Percentiles rank a stretch among this genome's conserved stretches.
Conservation (phyloP, 2,329 filamentous ascomycete genomes). For the Fusarium nodosum region DNA sequence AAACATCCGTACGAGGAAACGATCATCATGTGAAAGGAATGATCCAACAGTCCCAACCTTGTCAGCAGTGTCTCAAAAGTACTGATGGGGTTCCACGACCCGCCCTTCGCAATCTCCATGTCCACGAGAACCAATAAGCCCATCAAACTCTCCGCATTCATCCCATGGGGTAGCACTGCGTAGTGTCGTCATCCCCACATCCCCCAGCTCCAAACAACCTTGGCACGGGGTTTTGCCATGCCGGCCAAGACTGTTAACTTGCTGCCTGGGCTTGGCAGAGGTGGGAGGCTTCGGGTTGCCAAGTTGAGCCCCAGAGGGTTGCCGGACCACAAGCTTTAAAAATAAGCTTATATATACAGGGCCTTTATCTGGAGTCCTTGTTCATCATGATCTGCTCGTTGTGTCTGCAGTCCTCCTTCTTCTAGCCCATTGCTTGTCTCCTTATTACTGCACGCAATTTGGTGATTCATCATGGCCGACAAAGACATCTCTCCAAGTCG, state of each 20-base stretch:
- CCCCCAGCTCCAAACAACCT: conserved; percentile 12
- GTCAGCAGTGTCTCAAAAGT: conserved; percentile 13
- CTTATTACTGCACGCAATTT: neutral
- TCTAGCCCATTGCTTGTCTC: neutral
- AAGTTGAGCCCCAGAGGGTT: conserved; percentile 26
- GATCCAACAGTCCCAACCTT: neutral
- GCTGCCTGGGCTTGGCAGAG: conserved; percentile 36
- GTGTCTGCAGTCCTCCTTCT: conserved; percentile 2
- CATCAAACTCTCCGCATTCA: conserved; percentile 16
- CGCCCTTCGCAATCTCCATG: conserved; percentile 17
- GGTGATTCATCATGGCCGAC: conserved; percentile 21
- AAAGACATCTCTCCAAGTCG: conserved; percentile 25
- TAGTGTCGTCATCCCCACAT: neutral
- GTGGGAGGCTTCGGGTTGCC: conserved; percentile 26
- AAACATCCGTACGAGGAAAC: neutral
- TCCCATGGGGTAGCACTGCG: conserved; percentile 29
- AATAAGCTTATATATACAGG: conserved; percentile 37
- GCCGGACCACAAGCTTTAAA: conserved; percentile 22
- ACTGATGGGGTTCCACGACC: neutral
- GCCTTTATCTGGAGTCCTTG: neutral
- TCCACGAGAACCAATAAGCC: conserved; percentile 9
- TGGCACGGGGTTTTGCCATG: conserved; percentile 28
- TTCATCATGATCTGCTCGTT: conserved; percentile 5
- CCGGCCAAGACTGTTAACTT: conserved; percentile 34
- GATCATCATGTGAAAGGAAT: conserved; percentile 6